Evolutionary conservation across 148 eudicot genomes (phyloP), one percentile per base, ranked within the genome.

Genomic region (Chenopodium quinoa): DNA sequence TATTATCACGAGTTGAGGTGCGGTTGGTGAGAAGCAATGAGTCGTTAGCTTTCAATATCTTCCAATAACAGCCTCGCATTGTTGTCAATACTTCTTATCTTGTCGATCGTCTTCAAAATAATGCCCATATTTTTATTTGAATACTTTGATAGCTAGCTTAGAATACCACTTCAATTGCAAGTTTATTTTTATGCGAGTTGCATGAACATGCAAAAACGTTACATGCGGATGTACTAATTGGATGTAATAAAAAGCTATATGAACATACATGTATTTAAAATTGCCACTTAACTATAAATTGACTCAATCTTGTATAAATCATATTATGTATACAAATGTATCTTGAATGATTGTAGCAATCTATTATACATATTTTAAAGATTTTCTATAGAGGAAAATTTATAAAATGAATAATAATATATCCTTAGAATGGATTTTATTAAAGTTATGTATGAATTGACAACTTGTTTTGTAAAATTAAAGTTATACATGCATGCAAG

Each of bases 11-110:
- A 78, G 72, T 22, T 40, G 14, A 46, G 80, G 80, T 65, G 68
- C 72, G 80, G 80, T 78, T 64, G 80, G 72, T 78, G 60, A 78
- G 73, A 44, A 27, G 73, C 80, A 78, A 19, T 22, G 67, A 78
- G 80, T 78, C 72, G 27, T 78, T 65, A 13, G 19, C 56, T 78
- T 64, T 64, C 60, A 56, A 56, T 56, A 56, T 56, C 17, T 12
- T 16, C 62, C 62, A 65, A 64, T 64, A 64, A 78, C 58, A 78
- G 80, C 72, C 72, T 64, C 46, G 72, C 80, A 78, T 78, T 64
- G 80, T 77, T 47, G 40, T 44, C 65, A 31, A n/a, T 3, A 65
- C 40, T 78, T 78, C 34, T 62, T 4, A 44, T 78, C 71, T 16
- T 64, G 37, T 7, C 44, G 29, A 64, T 56, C 67, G 7, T 60